Evolutionary conservation across 495 filamentous ascomycete genomes (phyloP).

Genomic region (Aspergillus cristatus): DNA sequence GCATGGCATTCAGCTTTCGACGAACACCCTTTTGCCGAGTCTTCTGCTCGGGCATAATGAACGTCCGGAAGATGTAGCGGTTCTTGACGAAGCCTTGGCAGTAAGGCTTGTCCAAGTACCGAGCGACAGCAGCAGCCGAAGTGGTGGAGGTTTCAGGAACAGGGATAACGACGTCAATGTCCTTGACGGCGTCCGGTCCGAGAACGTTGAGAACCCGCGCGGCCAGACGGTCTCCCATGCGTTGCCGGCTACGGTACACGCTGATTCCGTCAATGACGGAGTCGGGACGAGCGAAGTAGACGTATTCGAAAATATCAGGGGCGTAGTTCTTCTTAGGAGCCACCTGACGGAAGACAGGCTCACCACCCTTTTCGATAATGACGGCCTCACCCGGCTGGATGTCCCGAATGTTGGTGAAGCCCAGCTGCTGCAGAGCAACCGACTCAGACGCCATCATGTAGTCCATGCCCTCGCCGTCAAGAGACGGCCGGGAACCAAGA

Average conservation of each 20-base stretch:
- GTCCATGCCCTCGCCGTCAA: slow-evolving; percentile 62
- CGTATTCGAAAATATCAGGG: slow-evolving; percentile 92
- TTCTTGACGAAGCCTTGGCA: slow-evolving; percentile 89
- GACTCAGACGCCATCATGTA: slow-evolving; percentile 99
- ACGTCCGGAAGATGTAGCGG: slow-evolving; percentile 91
- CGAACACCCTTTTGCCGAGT: slow-evolving; percentile 60
- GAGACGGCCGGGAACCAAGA: slow-evolving; percentile 63
- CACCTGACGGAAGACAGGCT: slow-evolving; percentile 69
- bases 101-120: slow-evolving; percentile 69
- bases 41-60: slow-evolving; percentile 88
- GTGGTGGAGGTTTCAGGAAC: slow-evolving; percentile 85
- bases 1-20: slow-evolving; percentile 66
- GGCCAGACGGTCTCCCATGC: slow-evolving; percentile 86
- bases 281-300: slow-evolving; percentile 70
- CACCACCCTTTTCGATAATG: slow-evolving; percentile 76
- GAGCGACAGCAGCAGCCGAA: slow-evolving; percentile 70
- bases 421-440: slow-evolving; percentile 80
- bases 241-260: slow-evolving; percentile 78
- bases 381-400: slow-evolving; percentile 89
- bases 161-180: slow-evolving; percentile 87
- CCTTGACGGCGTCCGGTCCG: slow-evolving; percentile 62
- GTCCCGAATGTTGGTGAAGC: slow-evolving; percentile 72
- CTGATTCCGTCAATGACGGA: slow-evolving; percentile 89
- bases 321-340: slow-evolving; percentile 62
- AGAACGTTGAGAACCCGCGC: slow-evolving; percentile 66